Conservation (phyloP, 768 basidiomycete species). For the Auriscalpium microsporum region DNA sequence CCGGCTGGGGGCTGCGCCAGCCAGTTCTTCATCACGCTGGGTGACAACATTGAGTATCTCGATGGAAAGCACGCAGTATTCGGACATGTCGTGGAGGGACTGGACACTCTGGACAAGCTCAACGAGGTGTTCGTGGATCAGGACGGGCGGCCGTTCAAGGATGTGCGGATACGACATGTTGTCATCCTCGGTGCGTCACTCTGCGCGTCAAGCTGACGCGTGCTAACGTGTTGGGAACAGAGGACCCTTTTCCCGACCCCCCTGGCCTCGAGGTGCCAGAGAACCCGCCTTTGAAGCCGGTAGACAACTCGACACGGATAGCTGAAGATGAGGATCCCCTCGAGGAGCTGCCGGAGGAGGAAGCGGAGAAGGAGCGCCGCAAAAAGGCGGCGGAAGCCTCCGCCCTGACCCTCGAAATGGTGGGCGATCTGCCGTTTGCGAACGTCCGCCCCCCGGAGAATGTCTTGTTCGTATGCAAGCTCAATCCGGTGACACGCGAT, state of each 20-base stretch:
- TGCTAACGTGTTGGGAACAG: conserved; percentile 31
- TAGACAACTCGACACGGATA: conserved; percentile 82
- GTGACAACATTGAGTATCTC: conserved; percentile 86
- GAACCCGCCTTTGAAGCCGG: conserved; percentile 69
- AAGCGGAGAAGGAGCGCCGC: conserved; percentile 73
- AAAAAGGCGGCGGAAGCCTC: conserved; percentile 86
- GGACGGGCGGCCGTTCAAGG: conserved; percentile 86
- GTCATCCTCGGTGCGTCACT: conserved; percentile 71
- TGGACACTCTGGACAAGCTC: conserved; percentile 85
- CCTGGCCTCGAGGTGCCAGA: conserved; percentile 63
- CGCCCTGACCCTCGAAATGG: conserved; percentile 97
- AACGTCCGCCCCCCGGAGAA: conserved; percentile 98
- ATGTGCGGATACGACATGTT: conserved; percentile 92
- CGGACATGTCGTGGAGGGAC: conserved; percentile 90
- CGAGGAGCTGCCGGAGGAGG: conserved; percentile 74
- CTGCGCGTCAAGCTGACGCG: not conserved
- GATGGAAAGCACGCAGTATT: conserved; percentile 91
- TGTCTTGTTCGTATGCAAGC: conserved; percentile 96
- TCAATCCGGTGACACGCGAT: conserved; percentile 90
- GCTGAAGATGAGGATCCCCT: conserved; percentile 92
- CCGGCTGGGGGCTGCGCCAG: conserved; percentile 73
- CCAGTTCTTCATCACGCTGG: conserved; percentile 95
- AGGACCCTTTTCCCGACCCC: conserved; percentile 95
- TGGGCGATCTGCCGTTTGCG: conserved; percentile 96
- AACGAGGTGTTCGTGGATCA: conserved; percentile 89